Percentiles rank a stretch among this genome's conserved stretches.
Evolutionary conservation across 2,329 filamentous ascomycete genomes (phyloP).

Genomic region (Exophiala spinifera): DNA sequence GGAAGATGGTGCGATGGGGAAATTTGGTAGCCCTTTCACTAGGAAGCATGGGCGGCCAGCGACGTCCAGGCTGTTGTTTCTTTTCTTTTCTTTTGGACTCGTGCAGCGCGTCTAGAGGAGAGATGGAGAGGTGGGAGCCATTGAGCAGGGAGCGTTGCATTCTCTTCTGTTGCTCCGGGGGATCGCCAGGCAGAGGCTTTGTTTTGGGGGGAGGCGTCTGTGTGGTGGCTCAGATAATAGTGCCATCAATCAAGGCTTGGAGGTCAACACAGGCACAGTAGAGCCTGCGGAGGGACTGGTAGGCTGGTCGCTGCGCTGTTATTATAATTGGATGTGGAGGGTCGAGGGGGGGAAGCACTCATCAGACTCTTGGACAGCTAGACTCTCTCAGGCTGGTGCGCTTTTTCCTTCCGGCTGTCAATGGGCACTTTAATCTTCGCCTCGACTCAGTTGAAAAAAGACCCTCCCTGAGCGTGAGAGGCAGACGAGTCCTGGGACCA

Average conservation of each 20-base stretch:
- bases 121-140: no score
- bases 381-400: no score
- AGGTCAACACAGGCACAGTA: no score
- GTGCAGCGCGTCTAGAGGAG: no score
- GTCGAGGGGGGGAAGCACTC: neutral
- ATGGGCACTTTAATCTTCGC: neutral
- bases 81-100: no score
- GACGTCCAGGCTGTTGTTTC: neutral
- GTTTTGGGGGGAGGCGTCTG: neutral
- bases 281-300: neutral
- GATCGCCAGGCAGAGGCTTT: neutral
- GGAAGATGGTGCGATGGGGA: constrained; percentile 4
- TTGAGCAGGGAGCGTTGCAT: no score
- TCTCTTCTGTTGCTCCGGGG: no score
- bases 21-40: neutral
- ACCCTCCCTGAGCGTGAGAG: no score
- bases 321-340: neutral
- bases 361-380: neutral
- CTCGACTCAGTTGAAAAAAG: neutral
- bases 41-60: neutral
- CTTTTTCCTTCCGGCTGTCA: constrained; percentile 4
- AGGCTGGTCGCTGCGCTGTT: neutral
- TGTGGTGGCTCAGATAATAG: no score
- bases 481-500: neutral
- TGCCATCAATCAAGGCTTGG: no score